Percentiles rank a stretch among this genome's conserved stretches.
These are phyloP conservation scores for Fusarium siculi DNA, from an alignment of 2,329 filamentous ascomycete species.

Conservation along the genomic window DNA sequence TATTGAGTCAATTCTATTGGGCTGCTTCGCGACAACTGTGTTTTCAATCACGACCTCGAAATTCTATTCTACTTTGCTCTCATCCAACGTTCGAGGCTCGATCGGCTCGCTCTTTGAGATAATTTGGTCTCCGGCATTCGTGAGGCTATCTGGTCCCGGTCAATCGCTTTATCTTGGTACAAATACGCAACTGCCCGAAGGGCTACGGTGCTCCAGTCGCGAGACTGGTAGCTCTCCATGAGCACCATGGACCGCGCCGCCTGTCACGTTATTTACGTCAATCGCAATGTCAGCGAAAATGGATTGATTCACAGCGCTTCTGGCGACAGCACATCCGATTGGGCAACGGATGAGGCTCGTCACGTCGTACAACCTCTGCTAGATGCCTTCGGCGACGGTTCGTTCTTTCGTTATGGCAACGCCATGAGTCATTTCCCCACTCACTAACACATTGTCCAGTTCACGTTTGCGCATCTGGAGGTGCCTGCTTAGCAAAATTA, in stretches of 20 bases:
- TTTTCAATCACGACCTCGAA: constrained; percentile 7
- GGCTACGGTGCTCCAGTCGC: constrained; percentile 69
- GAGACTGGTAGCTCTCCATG: constrained; percentile 68
- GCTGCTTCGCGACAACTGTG: constrained; percentile 22
- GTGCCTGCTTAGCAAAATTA: constrained; percentile 63
- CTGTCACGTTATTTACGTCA: constrained; percentile 70
- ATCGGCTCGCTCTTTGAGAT: constrained; percentile 2
- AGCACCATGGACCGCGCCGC: constrained; percentile 67
- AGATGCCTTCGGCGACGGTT: constrained; percentile 67
- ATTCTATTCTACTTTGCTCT: not conserved
- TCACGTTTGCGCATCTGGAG: constrained; percentile 64
- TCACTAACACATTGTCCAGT: constrained; percentile 53
- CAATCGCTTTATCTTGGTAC: constrained; percentile 34
- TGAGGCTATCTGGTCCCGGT: constrained; percentile 18
- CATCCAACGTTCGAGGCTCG: not conserved
- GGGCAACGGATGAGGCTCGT: constrained; percentile 54
- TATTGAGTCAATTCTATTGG: constrained; percentile 25
- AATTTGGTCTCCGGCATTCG: constrained; percentile 31
- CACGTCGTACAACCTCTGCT: constrained; percentile 61
- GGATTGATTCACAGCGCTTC: constrained; percentile 52
- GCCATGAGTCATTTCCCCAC: constrained; percentile 1
- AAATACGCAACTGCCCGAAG: constrained; percentile 46
- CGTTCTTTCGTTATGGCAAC: constrained; percentile 23
- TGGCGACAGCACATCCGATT: constrained; percentile 40
- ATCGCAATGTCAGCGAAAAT: constrained; percentile 62